Base-by-base conservation (phyloP, 345 rosid genomes). In the Acer negundo region DNA sequence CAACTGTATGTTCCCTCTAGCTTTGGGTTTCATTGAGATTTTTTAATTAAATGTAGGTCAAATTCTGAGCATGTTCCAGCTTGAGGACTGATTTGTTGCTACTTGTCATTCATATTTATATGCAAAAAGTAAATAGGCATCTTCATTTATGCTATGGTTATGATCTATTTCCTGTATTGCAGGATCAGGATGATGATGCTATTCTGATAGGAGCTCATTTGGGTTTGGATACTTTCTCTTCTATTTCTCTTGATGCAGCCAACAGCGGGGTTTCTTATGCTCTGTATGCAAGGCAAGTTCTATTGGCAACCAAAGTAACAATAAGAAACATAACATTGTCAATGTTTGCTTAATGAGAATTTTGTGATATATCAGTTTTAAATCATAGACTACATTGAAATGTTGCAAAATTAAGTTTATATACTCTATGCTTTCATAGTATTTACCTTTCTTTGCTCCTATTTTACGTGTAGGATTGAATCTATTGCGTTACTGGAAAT, bases 181-280 rank as follows among this genome's bases (percentile, higher is more conserved):
- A 96, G 99, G 91, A 91, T 75, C 86, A 85, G 77, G 99, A 96
- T 75, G 93, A 90, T 70, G 98, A 94, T 83, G 94, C 93, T 19
- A 87, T 88, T 76, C 81, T 94, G 74, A 84, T 94, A 77, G 97
- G 90, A 75, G 95, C 95, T 62, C 94, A 90, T 75, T 90, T 96
- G 80, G 94, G 89, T 86, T 86, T 94, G 2, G 98, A 94, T 82
- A 84, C 97, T 67, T 92, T 96, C 86, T 86, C 97, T 77, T 90
- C 95, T 59, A 84, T 94, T 77, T 91, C 98, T 80, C 84, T 84
- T 51, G 86, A 84, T 80, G 90, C 83, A 35, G 86, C 82, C 76
- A 87, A 83, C 76, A 77, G 35, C 72, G 97, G 92, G 56, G 82
- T 83, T 80, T 85, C 94, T 10, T 96, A 90, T 84, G 94, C 97